phyloP scores from a whole-genome alignment of 2,329 filamentous ascomycete genomes.

The Aspergillus novofumigatus region DNA sequence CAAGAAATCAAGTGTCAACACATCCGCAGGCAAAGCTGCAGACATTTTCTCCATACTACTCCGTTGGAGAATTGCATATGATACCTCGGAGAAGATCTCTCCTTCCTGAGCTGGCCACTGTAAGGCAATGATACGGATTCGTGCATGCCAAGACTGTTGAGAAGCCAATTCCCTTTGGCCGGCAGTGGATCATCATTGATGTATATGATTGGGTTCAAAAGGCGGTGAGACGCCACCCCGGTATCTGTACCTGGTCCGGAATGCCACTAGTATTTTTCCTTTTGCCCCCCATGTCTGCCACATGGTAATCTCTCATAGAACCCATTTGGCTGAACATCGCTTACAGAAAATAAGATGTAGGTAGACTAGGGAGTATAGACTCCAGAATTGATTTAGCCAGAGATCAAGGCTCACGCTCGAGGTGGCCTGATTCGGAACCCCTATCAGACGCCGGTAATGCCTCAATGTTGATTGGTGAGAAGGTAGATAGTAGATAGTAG shows the following conservation, averaged over 20 bases:
- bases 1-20: not conserved
- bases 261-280: not conserved
- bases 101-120: not conserved
- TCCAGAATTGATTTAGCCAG: too few relatives aligned
- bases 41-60: not conserved
- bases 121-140: not conserved
- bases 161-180: conserved; percentile 8
- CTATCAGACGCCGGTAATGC: not conserved
- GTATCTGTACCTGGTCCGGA: not conserved
- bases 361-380: too few relatives aligned
- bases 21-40: not conserved
- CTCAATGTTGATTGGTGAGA: not conserved
- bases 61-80: not conserved
- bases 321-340: not conserved
- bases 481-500: too few relatives aligned
- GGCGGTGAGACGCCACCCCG: conserved; percentile 11
- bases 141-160: conserved; percentile 14
- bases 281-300: not conserved
- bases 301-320: not conserved
- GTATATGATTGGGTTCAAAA: conserved; percentile 3
- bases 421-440: not conserved
- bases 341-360: too few relatives aligned
- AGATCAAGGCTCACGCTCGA: not conserved
- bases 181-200: not conserved
- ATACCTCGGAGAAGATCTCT: not conserved